A percentile compares a stretch with the other conserved stretches of the same genome.
Evolutionary conservation across 371 early-diverging fungal species (phyloP).

Genomic region (Saksenaea vasiformis): DNA sequence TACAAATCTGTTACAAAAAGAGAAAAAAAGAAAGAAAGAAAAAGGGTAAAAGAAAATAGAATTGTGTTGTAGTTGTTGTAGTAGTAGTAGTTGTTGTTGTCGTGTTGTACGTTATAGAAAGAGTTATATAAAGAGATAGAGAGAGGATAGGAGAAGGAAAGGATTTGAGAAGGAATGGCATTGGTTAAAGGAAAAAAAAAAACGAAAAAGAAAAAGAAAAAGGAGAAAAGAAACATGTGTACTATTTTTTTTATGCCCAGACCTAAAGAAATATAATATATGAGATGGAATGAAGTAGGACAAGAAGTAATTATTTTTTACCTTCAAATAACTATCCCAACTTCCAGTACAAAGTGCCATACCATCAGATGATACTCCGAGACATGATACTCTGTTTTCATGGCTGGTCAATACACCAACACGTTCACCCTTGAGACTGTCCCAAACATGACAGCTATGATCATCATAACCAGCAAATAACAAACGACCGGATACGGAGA

Average conservation of each 20-base stretch:
- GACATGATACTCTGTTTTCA: slow-evolving; percentile 95
- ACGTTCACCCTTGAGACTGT: slow-evolving; percentile 92
- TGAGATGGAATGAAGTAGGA: not conserved
- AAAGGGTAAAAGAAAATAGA: not conserved
- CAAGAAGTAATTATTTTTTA: slow-evolving; percentile 16
- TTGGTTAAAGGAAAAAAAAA: not conserved
- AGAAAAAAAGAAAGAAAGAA: not conserved
- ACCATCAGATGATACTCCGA: slow-evolving; percentile 95
- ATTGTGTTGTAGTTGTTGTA: too few relatives aligned
- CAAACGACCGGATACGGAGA: slow-evolving; percentile 92
- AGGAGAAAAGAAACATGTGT: not conserved
- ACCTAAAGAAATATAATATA: not conserved
- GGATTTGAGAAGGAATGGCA: slow-evolving; percentile 2
- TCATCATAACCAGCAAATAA: slow-evolving; percentile 98
- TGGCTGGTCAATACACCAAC: slow-evolving; percentile 95
- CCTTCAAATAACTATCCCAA: slow-evolving; percentile 96
- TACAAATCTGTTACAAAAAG: not conserved
- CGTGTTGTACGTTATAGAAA: not conserved
- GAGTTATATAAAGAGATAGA: not conserved
- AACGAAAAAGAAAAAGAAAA: not conserved
- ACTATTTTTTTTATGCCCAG: not conserved
- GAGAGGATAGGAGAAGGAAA: not conserved
- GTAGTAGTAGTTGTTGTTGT: too few relatives aligned
- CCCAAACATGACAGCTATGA: slow-evolving; percentile 98
- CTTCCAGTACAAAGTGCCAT: slow-evolving; percentile 97